Evolutionary conservation across 2,329 filamentous ascomycete species (phyloP).

Genomic region (Thermoascus crustaceus): DNA sequence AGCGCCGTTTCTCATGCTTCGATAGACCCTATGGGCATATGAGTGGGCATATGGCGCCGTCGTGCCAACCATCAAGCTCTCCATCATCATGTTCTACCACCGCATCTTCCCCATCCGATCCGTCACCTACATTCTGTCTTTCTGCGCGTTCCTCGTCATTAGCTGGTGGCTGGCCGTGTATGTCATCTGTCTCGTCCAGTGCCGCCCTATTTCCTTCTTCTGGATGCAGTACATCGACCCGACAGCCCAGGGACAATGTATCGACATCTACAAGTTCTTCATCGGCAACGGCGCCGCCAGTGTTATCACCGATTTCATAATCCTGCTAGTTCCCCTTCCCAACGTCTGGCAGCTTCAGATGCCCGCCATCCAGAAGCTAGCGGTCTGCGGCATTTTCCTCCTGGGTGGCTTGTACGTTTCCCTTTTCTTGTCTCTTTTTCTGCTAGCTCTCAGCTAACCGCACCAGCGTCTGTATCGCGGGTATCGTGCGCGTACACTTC

Average conservation of each 20-base stretch:
- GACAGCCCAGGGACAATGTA: conserved; percentile 4
- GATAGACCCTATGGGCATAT: not conserved
- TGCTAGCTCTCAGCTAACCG: no score
- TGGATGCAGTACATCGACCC: conserved; percentile 8
- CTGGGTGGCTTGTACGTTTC: conserved; percentile 33
- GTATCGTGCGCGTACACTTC: conserved; percentile 36
- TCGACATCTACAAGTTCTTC: conserved; percentile 7
- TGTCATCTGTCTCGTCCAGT: conserved; percentile 7
- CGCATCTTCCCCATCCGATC: conserved; percentile 9
- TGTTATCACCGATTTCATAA: conserved; percentile 9
- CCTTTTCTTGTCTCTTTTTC: no score
- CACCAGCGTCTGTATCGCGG: conserved; percentile 34
- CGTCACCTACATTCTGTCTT: conserved; percentile 4
- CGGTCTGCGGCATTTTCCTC: conserved; percentile 28
- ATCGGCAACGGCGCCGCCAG: conserved; percentile 9
- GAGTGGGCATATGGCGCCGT: not conserved
- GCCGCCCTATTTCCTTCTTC: conserved; percentile 7
- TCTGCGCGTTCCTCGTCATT: conserved; percentile 5
- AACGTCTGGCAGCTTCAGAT: conserved; percentile 21
- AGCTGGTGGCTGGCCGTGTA: conserved; percentile 9
- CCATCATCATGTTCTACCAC: conserved; percentile 11
- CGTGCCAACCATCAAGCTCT: conserved; percentile 9
- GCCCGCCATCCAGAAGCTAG: conserved; percentile 25
- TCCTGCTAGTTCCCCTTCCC: conserved; percentile 12
- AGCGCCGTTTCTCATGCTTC: no score